Base-by-base conservation (phyloP, 2,329 filamentous ascomycete species). In the Westerdykella sp. region DNA sequence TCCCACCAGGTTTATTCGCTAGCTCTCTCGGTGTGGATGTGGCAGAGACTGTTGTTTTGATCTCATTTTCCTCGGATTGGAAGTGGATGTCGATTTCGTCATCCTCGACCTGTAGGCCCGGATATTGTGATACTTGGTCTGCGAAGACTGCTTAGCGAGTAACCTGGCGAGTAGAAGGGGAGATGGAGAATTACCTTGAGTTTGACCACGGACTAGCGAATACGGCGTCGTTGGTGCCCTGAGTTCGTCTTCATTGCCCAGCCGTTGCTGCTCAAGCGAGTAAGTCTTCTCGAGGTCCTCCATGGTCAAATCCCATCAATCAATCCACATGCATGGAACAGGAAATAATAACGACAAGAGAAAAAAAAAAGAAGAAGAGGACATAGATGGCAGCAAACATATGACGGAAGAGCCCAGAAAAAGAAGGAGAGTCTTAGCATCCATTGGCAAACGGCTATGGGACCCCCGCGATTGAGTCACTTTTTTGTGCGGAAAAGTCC, bases 241-340 rank as follows among this genome's bases (percentile, higher is more conserved):
- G 22, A 49, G 46, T 16, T 60, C 53, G 13, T 60, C 43, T 10
- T 50, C 58, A 25, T 53, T 44, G 2, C 49, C 54, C 12, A 61
- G 47, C 42, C 56, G 48, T 40, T 61, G 56, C 43, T 62, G 60
- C 44, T 65, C 60, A 14, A 56, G 52, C 47, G 62, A 63, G 52
- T 59, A 65, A 49, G 56, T 64, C 43, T 50, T 53, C 42, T 65
- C 61, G n/a, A 66, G 48, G 45, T 63, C 54, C 7, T 48, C 45
- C 22, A 46, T 48, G 41, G 54, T 57, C 57, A 61, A 58, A 31
- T 22, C 45, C 15, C 39, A 12, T 28, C 51, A 38, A 40, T 50
- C 40, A 39, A 43, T 37, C 40, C 25, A n/a, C n/a, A n/a, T n/a
- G n/a, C n/a, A 28, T 28, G 25, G 9, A 28, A 3, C 9, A 35